A percentile compares a stretch with the other conserved stretches of the same genome.
Evolutionary conservation across 2,329 filamentous ascomycete genomes (phyloP).

Genomic region (Fusarium concolor): DNA sequence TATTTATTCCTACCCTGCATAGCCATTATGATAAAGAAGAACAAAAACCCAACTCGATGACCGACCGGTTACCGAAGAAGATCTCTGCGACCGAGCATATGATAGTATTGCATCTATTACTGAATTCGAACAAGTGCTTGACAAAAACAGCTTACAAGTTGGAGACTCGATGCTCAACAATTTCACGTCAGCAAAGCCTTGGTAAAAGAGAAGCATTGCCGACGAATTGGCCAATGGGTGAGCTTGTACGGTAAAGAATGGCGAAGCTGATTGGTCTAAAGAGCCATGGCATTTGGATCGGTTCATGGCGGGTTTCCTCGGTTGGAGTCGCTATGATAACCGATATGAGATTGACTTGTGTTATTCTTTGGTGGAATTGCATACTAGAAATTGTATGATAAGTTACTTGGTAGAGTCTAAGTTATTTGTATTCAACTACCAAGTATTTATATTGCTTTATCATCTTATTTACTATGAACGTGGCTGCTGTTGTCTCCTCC

Average conservation of each 20-base stretch:
- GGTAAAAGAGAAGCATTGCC: constrained; percentile 45
- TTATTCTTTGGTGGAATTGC: too few relatives aligned
- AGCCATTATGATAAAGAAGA: background rate
- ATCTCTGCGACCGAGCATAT: constrained; percentile 26
- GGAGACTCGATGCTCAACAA: background rate
- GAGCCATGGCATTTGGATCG: constrained; percentile 37
- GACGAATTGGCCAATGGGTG: constrained; percentile 49
- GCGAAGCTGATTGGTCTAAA: constrained; percentile 24
- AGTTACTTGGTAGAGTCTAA: background rate
- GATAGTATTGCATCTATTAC: background rate
- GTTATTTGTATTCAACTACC: background rate
- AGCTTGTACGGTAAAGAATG: constrained; percentile 28
- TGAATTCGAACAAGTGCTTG: background rate
- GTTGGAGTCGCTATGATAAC: constrained; percentile 42
- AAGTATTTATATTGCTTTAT: too few relatives aligned
- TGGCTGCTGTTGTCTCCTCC: constrained; percentile 19
- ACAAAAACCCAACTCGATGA: constrained; percentile 26
- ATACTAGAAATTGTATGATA: too few relatives aligned
- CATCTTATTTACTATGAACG: too few relatives aligned
- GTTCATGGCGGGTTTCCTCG: constrained; percentile 51
- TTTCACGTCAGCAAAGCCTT: constrained; percentile 40
- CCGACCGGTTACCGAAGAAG: constrained; percentile 36
- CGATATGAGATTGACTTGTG: background rate
- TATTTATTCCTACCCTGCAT: background rate
- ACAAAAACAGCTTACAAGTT: constrained; percentile 16